Evolutionary conservation across 2,329 filamentous ascomycete genomes (phyloP).

Genomic region (Ampelomyces quisqualis): DNA sequence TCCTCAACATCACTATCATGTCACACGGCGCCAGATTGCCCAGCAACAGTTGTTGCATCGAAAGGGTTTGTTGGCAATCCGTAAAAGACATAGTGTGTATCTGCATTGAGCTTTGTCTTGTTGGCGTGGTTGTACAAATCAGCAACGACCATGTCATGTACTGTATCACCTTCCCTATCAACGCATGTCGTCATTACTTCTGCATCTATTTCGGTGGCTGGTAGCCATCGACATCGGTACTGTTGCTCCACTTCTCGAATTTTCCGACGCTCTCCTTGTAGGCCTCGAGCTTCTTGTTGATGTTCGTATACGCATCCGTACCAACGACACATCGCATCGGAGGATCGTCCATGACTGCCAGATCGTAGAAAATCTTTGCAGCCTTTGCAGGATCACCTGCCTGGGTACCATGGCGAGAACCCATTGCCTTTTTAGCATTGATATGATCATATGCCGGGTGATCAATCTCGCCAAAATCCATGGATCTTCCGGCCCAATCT

Average conservation of each 20-base stretch:
- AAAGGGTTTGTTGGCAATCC: background rate
- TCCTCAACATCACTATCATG: background rate
- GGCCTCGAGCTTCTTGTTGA: conserved; percentile 54
- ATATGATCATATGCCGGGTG: conserved; percentile 53
- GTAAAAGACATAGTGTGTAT: background rate
- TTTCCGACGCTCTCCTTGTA: conserved; percentile 53
- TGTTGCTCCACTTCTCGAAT: conserved; percentile 54
- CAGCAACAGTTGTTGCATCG: background rate
- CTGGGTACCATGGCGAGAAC: conserved; percentile 46
- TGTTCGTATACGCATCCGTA: conserved; percentile 53
- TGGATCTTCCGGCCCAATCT: conserved; percentile 50
- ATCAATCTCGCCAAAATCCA: conserved; percentile 50
- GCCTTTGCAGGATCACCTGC: conserved; percentile 55
- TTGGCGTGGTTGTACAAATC: background rate
- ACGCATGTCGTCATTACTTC: too few relatives aligned
- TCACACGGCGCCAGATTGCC: background rate
- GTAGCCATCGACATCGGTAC: conserved; percentile 51
- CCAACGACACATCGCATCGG: conserved; percentile 57
- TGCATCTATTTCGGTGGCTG: conserved; percentile 23
- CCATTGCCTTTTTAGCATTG: conserved; percentile 46
- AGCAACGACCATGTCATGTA: background rate
- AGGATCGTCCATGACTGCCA: conserved; percentile 55
- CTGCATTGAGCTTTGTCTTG: background rate
- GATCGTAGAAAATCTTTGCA: conserved; percentile 55
- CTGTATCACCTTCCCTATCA: conserved; percentile 2